A percentile compares a stretch with the other conserved stretches of the same genome.
phyloP scores from a whole-genome alignment of 2,329 filamentous ascomycete species.

The Botryotinia globosa region DNA sequence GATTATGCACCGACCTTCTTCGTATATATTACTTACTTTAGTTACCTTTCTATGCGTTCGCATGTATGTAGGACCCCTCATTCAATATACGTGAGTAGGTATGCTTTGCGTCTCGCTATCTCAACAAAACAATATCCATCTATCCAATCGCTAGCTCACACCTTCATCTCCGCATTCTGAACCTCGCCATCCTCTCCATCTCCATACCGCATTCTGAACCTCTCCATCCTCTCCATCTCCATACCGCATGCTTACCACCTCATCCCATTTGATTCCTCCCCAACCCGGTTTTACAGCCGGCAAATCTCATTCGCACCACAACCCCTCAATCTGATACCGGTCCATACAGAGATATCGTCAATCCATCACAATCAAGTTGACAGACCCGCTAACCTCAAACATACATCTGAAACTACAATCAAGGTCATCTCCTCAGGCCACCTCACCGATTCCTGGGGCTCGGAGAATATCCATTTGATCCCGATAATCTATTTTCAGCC shows the following conservation, averaged over 20 bases:
- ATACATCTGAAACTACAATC: neutral
- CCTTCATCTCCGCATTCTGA: neutral
- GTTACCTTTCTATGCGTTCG: neutral
- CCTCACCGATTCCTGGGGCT: neutral
- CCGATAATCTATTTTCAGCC: neutral
- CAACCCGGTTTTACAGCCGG: neutral
- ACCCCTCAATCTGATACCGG: neutral
- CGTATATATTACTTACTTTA: neutral
- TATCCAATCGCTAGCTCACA: neutral
- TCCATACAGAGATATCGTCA: neutral
- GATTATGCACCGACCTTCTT: neutral
- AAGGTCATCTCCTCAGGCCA: neutral
- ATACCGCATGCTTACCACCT: neutral
- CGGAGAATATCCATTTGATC: constrained; percentile 1
- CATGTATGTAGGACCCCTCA: neutral
- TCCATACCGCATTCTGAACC: neutral
- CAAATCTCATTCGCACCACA: neutral
- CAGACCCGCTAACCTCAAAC: constrained; percentile 1
- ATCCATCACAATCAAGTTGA: neutral
- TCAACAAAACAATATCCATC: constrained; percentile 1
- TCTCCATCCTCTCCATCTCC: neutral
- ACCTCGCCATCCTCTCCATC: neutral
- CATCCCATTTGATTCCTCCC: neutral
- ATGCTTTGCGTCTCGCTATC: neutral
- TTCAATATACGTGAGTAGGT: neutral